These are phyloP conservation scores for Isochrysis galbana DNA, from an alignment of 78 protist species.

Conservation along the genomic window DNA sequence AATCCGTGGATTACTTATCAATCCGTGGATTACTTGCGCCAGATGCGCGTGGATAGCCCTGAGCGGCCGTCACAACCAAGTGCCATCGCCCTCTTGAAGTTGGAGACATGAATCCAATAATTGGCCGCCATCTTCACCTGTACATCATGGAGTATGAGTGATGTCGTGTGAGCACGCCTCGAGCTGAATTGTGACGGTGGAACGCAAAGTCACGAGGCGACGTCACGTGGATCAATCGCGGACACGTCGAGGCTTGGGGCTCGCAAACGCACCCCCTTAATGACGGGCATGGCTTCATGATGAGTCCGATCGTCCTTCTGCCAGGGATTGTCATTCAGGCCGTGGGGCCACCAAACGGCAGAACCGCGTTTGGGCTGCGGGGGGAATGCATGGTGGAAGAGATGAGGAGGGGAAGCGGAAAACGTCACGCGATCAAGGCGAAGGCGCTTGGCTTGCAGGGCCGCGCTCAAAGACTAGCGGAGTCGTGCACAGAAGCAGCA, in stretches of 20 bases:
- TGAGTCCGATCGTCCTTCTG: not conserved
- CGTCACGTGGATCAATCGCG: no score
- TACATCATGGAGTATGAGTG: no score
- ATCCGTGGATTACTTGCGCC: not conserved
- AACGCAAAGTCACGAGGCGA: no score
- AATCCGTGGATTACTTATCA: no score
- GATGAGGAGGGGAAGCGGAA: no score
- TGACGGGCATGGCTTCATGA: slow-evolving; percentile 20
- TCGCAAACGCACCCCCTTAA: not conserved
- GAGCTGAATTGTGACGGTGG: no score
- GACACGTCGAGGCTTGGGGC: no score
- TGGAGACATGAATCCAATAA: not conserved
- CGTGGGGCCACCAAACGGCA: not conserved
- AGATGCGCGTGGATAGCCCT: not conserved
- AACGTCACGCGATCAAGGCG: no score
- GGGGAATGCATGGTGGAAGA: not conserved
- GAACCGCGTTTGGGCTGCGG: not conserved
- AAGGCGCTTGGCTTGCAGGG: no score
- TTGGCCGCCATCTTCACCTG: not conserved
- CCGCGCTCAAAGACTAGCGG: no score
- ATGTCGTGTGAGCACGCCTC: no score
- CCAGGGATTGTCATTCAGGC: not conserved
- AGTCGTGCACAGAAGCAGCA: no score
- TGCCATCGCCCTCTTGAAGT: not conserved
- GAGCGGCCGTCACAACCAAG: not conserved